Percentiles rank a stretch among this genome's conserved stretches.
phyloP scores from a whole-genome alignment of 495 filamentous ascomycete genomes.

The Pyrenula massariospora region DNA sequence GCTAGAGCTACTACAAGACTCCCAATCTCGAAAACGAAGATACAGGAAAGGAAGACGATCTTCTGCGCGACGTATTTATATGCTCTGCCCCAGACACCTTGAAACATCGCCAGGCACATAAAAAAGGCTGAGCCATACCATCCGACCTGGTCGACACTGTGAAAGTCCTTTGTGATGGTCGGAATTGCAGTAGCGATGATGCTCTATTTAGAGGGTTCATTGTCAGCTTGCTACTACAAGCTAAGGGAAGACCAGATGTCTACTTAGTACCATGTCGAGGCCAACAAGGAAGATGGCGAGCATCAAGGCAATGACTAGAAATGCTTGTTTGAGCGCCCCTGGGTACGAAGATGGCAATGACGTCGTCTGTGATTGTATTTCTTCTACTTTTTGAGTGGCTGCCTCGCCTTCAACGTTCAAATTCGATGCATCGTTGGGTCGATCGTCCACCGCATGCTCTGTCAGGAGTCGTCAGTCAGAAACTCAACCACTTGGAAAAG shows the following conservation, averaged over 20 bases:
- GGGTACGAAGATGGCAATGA: conserved; percentile 26
- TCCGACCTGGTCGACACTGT: conserved; percentile 28
- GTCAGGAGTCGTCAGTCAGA: no score
- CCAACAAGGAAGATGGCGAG: conserved; percentile 2
- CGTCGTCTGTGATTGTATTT: no score
- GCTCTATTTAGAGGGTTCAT: no score
- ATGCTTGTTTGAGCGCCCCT: conserved; percentile 8
- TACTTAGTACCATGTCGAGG: conserved; percentile 5
- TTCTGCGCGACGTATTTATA: conserved; percentile 39
- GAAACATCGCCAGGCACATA: conserved; percentile 32
- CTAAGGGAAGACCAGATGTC: no score
- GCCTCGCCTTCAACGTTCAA: no score
- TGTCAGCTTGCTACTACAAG: no score
- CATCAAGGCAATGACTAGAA: neutral
- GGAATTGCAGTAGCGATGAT: conserved; percentile 35
- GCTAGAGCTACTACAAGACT: conserved; percentile 32
- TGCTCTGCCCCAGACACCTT: conserved; percentile 33
- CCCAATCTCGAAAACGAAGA: conserved; percentile 33
- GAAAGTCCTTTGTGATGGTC: conserved; percentile 29
- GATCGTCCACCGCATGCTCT: no score
- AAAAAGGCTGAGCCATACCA: conserved; percentile 8
- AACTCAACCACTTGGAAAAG: no score
- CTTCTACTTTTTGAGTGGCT: no score
- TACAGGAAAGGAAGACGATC: conserved; percentile 31
- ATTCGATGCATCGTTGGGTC: no score